phyloP scores from a whole-genome alignment of 495 filamentous ascomycete genomes.

The Penicillium dipodomyicola region DNA sequence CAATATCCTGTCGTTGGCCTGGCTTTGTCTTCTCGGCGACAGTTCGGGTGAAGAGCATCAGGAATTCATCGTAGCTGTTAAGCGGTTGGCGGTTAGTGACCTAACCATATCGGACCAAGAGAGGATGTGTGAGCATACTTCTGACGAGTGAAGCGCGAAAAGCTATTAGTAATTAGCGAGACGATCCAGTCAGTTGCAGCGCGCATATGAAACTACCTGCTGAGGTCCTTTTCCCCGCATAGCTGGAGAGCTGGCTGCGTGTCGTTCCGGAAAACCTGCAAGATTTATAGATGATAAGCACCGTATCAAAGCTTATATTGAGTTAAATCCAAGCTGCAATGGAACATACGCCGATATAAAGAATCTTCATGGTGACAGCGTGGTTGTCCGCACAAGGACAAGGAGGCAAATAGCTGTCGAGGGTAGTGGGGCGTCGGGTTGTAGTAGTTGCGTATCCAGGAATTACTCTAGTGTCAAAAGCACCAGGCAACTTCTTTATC shows the following conservation, averaged over 20 bases:
- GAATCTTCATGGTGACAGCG: constrained; percentile 76
- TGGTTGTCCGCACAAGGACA: constrained; percentile 12
- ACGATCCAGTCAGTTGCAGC: not conserved
- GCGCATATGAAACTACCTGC: constrained; percentile 31
- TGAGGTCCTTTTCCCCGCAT: constrained; percentile 74
- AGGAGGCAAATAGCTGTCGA: constrained; percentile 9
- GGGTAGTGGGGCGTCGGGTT: not conserved
- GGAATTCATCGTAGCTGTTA: constrained; percentile 53
- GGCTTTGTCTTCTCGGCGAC: constrained; percentile 79
- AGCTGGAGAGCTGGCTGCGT: constrained; percentile 76
- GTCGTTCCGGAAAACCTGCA: constrained; percentile 78
- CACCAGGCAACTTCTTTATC: not conserved
- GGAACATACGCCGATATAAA: constrained; percentile 80
- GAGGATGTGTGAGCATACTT: constrained; percentile 42
- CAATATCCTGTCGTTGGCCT: constrained; percentile 87
- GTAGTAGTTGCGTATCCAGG: not conserved
- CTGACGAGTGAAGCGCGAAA: constrained; percentile 74
- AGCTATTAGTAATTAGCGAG: constrained; percentile 38
- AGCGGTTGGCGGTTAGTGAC: constrained; percentile 9
- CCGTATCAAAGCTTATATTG: constrained; percentile 8
- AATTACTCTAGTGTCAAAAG: not conserved
- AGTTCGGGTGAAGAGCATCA: constrained; percentile 54
- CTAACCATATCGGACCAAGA: not conserved
- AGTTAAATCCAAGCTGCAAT: not conserved
- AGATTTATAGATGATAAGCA: constrained; percentile 12